phyloP scores from a whole-genome alignment of 2,329 filamentous ascomycete species.

The Triangularia verruculosa region DNA sequence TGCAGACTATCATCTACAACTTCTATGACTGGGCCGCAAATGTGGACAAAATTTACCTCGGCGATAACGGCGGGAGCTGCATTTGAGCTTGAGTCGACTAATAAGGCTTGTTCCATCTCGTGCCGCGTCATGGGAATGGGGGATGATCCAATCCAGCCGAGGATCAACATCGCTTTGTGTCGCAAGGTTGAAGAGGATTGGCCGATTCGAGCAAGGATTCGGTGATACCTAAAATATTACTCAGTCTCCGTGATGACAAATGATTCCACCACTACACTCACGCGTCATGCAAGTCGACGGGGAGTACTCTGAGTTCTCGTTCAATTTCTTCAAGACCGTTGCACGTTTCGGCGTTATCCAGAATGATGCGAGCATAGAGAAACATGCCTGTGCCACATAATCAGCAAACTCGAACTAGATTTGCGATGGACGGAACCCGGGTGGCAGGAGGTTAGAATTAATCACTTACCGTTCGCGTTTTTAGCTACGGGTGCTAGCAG shows the following conservation, averaged over 20 bases:
- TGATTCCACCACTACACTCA: slow-evolving; percentile 20
- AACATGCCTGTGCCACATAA: slow-evolving; percentile 32
- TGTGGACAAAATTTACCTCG: slow-evolving; percentile 18
- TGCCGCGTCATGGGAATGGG: slow-evolving; percentile 21
- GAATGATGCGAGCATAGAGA: slow-evolving; percentile 31
- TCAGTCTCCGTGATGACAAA: background rate
- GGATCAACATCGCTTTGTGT: slow-evolving; percentile 18
- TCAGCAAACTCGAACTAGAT: background rate
- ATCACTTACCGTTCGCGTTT: slow-evolving; percentile 10
- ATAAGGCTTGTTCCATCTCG: slow-evolving; percentile 23
- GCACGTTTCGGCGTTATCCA: slow-evolving; percentile 24
- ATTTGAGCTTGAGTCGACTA: background rate
- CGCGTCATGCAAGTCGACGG: slow-evolving; percentile 32
- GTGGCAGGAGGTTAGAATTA: slow-evolving; percentile 8
- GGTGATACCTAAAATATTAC: slow-evolving; percentile 12
- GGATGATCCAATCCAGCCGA: slow-evolving; percentile 28
- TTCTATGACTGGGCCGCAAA: slow-evolving; percentile 35
- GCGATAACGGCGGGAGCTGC: background rate
- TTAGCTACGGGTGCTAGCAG: slow-evolving; percentile 22
- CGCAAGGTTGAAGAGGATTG: background rate
- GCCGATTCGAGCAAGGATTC: slow-evolving; percentile 21
- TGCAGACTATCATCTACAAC: slow-evolving; percentile 29
- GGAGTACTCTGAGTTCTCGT: slow-evolving; percentile 29
- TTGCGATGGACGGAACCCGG: slow-evolving; percentile 23
- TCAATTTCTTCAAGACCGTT: slow-evolving; percentile 25